Evolutionary conservation across 2,329 filamentous ascomycete species (phyloP).

Genomic region (Trichoderma atroviride): DNA sequence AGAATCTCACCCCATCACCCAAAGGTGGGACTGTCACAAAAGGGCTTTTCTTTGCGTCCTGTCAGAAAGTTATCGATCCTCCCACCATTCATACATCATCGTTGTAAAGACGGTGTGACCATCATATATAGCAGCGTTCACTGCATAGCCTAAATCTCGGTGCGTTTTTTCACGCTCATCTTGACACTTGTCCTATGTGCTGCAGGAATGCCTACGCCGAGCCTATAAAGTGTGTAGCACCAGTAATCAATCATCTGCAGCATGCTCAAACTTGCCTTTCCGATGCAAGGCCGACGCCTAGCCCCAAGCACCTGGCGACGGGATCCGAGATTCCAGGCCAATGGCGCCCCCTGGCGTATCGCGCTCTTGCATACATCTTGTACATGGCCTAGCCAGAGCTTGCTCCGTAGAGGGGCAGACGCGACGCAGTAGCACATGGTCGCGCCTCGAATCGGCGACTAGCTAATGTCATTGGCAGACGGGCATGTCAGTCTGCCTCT

Average conservation of each 20-base stretch:
- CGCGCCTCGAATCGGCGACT: conserved; percentile 16
- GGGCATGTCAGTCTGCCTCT: neutral
- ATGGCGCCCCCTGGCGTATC: conserved; percentile 20
- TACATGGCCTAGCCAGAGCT: neutral
- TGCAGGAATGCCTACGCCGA: neutral
- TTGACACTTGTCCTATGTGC: neutral
- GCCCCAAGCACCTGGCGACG: conserved; percentile 11
- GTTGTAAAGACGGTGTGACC: conserved; percentile 11
- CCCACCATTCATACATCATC: neutral
- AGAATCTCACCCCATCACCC: neutral
- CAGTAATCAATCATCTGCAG: conserved; percentile 1
- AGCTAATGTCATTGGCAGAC: conserved; percentile 7
- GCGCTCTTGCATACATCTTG: conserved; percentile 6
- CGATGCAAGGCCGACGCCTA: conserved; percentile 10
- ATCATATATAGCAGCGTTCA: conserved; percentile 14
- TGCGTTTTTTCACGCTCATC: conserved; percentile 9
- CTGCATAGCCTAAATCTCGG: neutral
- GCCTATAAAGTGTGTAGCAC: neutral
- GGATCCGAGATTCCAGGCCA: conserved; percentile 22
- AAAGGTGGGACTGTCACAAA: neutral
- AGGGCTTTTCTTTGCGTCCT: neutral
- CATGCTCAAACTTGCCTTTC: conserved; percentile 10
- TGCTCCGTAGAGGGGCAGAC: conserved; percentile 20
- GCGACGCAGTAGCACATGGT: conserved; percentile 23
- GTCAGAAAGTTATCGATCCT: neutral